Evolutionary conservation across 1,284 basidiomycete species (phyloP).

Genomic region (Anthracocystis walkeri): DNA sequence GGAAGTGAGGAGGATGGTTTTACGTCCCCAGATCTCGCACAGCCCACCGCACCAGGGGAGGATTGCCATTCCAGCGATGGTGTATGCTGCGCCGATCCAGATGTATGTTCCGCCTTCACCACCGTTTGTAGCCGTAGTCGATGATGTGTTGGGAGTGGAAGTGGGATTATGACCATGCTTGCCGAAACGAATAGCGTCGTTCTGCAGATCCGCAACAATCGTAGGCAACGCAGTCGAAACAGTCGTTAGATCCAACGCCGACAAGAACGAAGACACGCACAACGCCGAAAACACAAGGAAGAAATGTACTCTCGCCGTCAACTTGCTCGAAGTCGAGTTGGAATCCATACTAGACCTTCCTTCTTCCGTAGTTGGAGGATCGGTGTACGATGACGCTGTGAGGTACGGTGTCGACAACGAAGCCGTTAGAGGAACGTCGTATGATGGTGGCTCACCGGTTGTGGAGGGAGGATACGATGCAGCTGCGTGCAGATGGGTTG

Average conservation of each 20-base stretch:
- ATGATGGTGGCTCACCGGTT: background rate
- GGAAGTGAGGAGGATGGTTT: slow-evolving; percentile 30
- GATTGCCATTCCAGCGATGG: slow-evolving; percentile 43
- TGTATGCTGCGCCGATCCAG: slow-evolving; percentile 50
- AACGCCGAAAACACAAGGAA: slow-evolving; percentile 36
- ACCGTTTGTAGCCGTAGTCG: background rate
- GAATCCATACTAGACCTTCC: slow-evolving; percentile 9
- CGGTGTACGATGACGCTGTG: too few relatives aligned
- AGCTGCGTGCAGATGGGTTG: too few relatives aligned
- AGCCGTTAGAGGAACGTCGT: background rate
- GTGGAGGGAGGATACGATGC: too few relatives aligned
- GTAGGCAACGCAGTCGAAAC: slow-evolving; percentile 48
- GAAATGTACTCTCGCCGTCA: slow-evolving; percentile 27
- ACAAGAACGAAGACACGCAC: slow-evolving; percentile 40
- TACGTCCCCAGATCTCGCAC: slow-evolving; percentile 49
- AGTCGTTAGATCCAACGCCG: slow-evolving; percentile 43
- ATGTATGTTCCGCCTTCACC: slow-evolving; percentile 36
- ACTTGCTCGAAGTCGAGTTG: background rate
- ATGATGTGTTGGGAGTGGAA: background rate
- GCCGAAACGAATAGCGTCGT: slow-evolving; percentile 26
- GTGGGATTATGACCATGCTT: slow-evolving; percentile 6
- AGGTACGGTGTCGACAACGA: too few relatives aligned
- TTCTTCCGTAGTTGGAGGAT: too few relatives aligned
- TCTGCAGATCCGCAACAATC: slow-evolving; percentile 43
- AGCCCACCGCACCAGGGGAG: slow-evolving; percentile 39